Evolutionary conservation across 495 filamentous ascomycete species (phyloP).

Genomic region (Aspergillus biplanus): DNA sequence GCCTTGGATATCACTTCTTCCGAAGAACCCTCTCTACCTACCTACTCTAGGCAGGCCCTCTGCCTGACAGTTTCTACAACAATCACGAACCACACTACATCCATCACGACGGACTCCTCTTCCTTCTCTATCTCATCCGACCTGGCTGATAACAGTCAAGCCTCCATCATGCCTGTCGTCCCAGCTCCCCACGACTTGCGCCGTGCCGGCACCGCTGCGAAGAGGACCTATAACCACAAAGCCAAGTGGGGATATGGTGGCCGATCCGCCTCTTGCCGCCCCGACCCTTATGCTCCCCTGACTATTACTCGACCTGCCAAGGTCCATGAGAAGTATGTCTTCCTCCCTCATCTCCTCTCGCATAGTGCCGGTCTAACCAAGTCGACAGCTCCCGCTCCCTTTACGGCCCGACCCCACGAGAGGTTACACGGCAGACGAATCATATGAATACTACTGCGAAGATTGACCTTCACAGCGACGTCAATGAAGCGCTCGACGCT

Average conservation of each 20-base stretch:
- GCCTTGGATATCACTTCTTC: conserved; percentile 1
- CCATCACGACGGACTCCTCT: not conserved
- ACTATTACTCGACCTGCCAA: conserved; percentile 36
- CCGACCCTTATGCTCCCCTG: conserved; percentile 12
- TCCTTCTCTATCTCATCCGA: not conserved
- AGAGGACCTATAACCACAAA: conserved; percentile 55
- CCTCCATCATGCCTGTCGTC: conserved; percentile 24
- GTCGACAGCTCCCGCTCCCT: conserved; percentile 7
- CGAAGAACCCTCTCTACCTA: not conserved
- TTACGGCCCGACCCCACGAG: conserved; percentile 34
- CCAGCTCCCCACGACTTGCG: conserved; percentile 27
- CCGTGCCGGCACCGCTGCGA: conserved; percentile 34
- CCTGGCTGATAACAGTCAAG: not conserved
- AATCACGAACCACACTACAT: not conserved
- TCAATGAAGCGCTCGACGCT: conserved; percentile 34
- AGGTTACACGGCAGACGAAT: conserved; percentile 35
- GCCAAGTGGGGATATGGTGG: conserved; percentile 58
- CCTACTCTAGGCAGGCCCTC: conserved; percentile 11
- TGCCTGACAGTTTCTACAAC: not conserved
- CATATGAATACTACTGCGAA: conserved; percentile 36
- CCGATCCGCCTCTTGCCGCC: conserved; percentile 20
- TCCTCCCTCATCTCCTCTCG: conserved; percentile 12
- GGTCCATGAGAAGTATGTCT: conserved; percentile 24
- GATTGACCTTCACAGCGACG: conserved; percentile 41
- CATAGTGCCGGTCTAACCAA: conserved; percentile 1